Conservation (phyloP, 2,329 filamentous ascomycete genomes). For the Microcyclosporella mali region DNA sequence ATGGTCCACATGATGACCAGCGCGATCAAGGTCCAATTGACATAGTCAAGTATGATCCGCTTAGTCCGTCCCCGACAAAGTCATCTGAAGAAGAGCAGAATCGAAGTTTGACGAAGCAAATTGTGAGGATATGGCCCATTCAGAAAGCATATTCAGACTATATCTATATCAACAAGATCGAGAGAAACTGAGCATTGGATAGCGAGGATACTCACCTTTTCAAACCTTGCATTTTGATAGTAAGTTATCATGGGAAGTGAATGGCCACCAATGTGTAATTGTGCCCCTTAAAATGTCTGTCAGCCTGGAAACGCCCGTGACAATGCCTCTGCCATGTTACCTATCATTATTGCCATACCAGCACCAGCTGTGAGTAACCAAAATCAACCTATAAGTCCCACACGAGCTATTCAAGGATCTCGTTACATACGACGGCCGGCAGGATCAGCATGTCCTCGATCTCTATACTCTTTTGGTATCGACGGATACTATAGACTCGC, state of each 20-base stretch:
- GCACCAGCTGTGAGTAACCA: slow-evolving; percentile 8
- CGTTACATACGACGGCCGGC: slow-evolving; percentile 6
- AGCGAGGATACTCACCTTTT: neutral
- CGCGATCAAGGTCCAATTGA: slow-evolving; percentile 12
- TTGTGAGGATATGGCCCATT: slow-evolving; percentile 13
- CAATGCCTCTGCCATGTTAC: slow-evolving; percentile 8
- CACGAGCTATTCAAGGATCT: neutral
- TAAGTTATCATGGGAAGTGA: slow-evolving; percentile 2
- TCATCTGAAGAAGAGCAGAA: slow-evolving; percentile 14
- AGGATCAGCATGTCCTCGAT: slow-evolving; percentile 13
- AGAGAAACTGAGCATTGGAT: neutral
- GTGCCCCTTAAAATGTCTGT: slow-evolving; percentile 3
- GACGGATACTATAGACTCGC: slow-evolving; percentile 8
- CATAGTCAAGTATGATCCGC: slow-evolving; percentile 10
- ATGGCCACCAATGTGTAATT: slow-evolving; percentile 10
- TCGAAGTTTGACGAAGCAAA: slow-evolving; percentile 15
- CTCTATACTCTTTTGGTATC: slow-evolving; percentile 9
- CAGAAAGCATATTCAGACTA: slow-evolving; percentile 15
- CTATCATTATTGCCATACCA: slow-evolving; percentile 3
- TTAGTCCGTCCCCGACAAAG: slow-evolving; percentile 8
- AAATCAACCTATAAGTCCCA: neutral
- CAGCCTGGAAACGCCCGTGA: no score
- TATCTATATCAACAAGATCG: neutral
- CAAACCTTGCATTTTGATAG: neutral
- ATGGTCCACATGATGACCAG: slow-evolving; percentile 10